Base-by-base conservation (phyloP, 2,329 filamentous ascomycete species). In the Arthrobotrys pseudoclavata region DNA sequence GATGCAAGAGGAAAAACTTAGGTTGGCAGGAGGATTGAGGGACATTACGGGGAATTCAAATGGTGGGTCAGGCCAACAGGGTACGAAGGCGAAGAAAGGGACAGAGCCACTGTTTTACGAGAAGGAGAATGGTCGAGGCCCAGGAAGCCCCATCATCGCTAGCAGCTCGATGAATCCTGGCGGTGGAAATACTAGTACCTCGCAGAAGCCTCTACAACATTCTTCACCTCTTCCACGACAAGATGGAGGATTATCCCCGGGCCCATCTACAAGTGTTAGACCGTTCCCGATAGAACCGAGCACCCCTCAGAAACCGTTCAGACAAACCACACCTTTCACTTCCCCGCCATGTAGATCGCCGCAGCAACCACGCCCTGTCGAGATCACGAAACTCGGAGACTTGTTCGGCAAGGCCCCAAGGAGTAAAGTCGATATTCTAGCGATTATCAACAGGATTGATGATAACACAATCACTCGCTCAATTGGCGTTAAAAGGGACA, bases 401-500 rank as follows among this genome's bases (percentile, higher is more conserved):
- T 62, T 71, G 26, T 66, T 31, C 66, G 71, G 71, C 55, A 79
- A 77, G 26, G 48, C 72, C 12, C n/a, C 64, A 10, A 64, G 26
- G 20, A 68, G 29, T 31, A 74, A 57, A 42, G 34, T 72, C 20
- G 64, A 62, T 40, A 45, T 72, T 18, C 34, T 75, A 26, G 22
- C 66, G 15, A 47, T 68, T n/a, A 75, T 79, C 26, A 34, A 37
- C 10, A 34, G 31, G 12, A 67, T 63, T 29, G 64, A 68, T 40
- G 50, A 64, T 29, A 42, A 61, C 20, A 69, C 76, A 18, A 63
- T 79, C 45, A 74, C 57, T 29, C 79, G 79, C 9, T 64, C 75
- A 5, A 79, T 64, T 37, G 74, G 79, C 45, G 34, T 79, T 37
- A 80, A 80, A 48, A 71, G 80, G 61, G 74, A 80, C 31, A 53